Evolutionary conservation across 768 basidiomycete genomes (phyloP).

Genomic region (Gymnopilus dilepis): DNA sequence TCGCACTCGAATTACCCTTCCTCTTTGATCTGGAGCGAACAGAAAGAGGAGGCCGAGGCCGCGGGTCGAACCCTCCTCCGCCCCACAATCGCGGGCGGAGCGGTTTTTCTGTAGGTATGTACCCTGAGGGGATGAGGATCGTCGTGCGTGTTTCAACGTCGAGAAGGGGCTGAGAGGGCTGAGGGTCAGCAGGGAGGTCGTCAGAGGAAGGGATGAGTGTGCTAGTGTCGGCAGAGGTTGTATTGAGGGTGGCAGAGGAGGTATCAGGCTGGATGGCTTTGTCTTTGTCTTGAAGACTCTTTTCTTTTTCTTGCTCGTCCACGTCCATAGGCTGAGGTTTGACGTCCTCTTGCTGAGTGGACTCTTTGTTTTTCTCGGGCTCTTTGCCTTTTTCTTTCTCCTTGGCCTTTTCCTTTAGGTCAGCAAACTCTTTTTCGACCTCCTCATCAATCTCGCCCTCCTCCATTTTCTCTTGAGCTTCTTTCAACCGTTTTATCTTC

Average conservation of each 20-base stretch:
- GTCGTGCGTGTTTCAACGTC: constrained; percentile 54
- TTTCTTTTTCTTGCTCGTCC: constrained; percentile 13
- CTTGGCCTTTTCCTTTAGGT: neutral
- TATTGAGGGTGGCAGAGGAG: neutral
- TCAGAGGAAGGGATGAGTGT: neutral
- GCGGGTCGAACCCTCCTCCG: constrained; percentile 54
- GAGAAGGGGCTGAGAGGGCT: constrained; percentile 31
- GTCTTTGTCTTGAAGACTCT: neutral
- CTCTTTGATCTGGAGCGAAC: constrained; percentile 16
- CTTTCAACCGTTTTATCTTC: constrained; percentile 19
- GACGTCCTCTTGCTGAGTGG: neutral
- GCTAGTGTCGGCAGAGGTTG: neutral
- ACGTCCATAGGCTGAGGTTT: constrained; percentile 2
- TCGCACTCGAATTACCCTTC: constrained; percentile 20
- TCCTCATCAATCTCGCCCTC: constrained; percentile 22
- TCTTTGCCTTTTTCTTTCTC: constrained; percentile 21
- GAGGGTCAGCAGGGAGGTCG: constrained; percentile 8
- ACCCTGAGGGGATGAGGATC: constrained; percentile 62
- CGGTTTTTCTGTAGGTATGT: constrained; percentile 62
- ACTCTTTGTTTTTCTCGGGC: constrained; percentile 22
- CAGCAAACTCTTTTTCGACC: constrained; percentile 21
- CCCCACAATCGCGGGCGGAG: constrained; percentile 70
- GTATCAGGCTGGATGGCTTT: constrained; percentile 1
- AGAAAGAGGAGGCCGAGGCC: constrained; percentile 25
- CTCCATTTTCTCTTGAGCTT: constrained; percentile 22